phyloP scores from a whole-genome alignment of 805 yeast genomes.

The Nakazawaea molendinolei region DNA sequence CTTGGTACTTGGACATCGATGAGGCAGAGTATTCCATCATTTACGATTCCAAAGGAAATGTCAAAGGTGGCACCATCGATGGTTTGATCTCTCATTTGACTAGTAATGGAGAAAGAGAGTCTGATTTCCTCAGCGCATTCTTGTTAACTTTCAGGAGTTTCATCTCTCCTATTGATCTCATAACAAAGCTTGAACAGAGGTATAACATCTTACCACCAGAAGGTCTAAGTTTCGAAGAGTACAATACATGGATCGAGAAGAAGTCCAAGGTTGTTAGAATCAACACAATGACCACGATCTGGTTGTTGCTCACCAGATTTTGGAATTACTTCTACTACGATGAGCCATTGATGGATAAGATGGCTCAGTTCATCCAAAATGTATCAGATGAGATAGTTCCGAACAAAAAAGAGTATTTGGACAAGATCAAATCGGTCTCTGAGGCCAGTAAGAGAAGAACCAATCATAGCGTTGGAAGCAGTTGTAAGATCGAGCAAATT shows the following conservation, averaged over 20 bases:
- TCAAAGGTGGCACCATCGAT: slow-evolving; percentile 78
- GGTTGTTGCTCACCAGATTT: slow-evolving; percentile 55
- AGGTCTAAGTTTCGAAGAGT: slow-evolving; percentile 78
- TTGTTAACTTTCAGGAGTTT: slow-evolving; percentile 73
- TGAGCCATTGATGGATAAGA: slow-evolving; percentile 27
- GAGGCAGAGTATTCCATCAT: slow-evolving; percentile 40
- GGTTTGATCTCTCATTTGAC: slow-evolving; percentile 79
- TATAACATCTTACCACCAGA: slow-evolving; percentile 79
- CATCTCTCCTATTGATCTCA: slow-evolving; percentile 56
- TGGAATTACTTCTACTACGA: slow-evolving; percentile 63
- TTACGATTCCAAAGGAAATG: slow-evolving; percentile 61
- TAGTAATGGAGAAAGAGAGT: slow-evolving; percentile 58
- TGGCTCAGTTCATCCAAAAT: slow-evolving; percentile 18
- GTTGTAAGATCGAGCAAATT: slow-evolving; percentile 7
- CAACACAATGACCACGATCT: slow-evolving; percentile 62
- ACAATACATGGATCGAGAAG: slow-evolving; percentile 65
- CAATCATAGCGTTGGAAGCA: slow-evolving; percentile 9
- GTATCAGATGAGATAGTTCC: slow-evolving; percentile 2
- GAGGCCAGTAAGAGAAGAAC: slow-evolving; percentile 7
- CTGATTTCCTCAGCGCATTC: slow-evolving; percentile 61
- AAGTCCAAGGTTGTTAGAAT: slow-evolving; percentile 63
- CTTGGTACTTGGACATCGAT: slow-evolving; percentile 71
- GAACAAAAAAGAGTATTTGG: slow-evolving; percentile 4
- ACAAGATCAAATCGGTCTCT: slow-evolving; percentile 2
- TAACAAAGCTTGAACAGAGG: slow-evolving; percentile 52